Conservation (phyloP, 129 eudicot species). For the Flaveria robusta region DNA sequence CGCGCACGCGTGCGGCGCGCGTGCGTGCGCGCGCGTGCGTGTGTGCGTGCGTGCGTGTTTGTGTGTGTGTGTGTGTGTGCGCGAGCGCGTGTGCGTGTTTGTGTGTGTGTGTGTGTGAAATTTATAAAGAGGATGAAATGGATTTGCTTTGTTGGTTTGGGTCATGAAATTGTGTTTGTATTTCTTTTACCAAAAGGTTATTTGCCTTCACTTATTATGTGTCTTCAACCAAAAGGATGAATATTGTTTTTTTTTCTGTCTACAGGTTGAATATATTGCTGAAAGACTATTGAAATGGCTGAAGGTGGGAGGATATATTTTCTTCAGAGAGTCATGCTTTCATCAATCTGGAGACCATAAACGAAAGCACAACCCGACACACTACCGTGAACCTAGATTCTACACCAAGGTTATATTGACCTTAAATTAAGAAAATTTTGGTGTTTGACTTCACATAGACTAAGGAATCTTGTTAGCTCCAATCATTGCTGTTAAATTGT, state of each 20-base stretch:
- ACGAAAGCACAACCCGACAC: conserved; percentile 75
- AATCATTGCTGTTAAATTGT: conserved; percentile 4
- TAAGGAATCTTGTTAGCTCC: conserved; percentile 3
- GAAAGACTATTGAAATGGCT: conserved; percentile 76
- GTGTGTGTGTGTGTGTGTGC: no score
- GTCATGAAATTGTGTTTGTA: not conserved
- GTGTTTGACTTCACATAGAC: not conserved
- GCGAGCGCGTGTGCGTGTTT: not conserved
- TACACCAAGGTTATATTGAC: conserved; percentile 72
- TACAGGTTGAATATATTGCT: conserved; percentile 71
- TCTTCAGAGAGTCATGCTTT: conserved; percentile 91
- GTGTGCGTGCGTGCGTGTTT: no score
- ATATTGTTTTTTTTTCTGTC: not conserved
- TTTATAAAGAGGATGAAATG: not conserved
- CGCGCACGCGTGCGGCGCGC: no score
- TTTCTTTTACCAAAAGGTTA: not conserved
- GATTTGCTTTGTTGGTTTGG: not conserved
- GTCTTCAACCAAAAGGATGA: conserved; percentile 28
- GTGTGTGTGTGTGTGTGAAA: not conserved
- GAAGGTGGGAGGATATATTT: conserved; percentile 88
- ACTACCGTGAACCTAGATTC: conserved; percentile 85
- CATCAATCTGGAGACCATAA: conserved; percentile 91
- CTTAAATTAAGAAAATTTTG: not conserved
- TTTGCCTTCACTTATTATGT: not conserved
- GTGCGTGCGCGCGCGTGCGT: no score